Evolutionary conservation across 169 alveolate species (phyloP), one percentile per base, ranked within the genome.

Genomic region (Plasmodium gallinaceum): DNA sequence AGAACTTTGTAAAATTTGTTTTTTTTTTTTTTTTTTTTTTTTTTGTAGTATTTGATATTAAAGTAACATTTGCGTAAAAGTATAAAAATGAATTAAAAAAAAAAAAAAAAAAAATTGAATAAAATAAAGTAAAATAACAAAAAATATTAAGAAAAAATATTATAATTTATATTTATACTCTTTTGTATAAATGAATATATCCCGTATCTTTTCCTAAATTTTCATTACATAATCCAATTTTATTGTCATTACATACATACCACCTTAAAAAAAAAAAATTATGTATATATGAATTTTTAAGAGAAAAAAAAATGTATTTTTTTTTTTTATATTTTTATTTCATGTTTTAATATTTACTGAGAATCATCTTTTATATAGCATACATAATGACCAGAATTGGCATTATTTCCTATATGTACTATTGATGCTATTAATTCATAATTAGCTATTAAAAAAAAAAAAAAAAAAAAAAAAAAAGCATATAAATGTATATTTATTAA

Each of bases 361-460:
- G 93, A 71, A 74, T 90, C 92, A 78, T 92, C 83, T 74, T 94
- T 94, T 57, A 94, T 92, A 88, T 95, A 95, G 83, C 96, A 94
- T 32, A 96, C 95, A 83, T 96, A 96, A 88, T 96, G 98, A 8
- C 98, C 98, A 43, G 95, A 94, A 70, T 93, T 93, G 26, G 95
- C 96, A 90, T 95, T 96, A 62, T 91, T 92, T 62, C 98, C 98
- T 62, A 96, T 92, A 85, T 96, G 98, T 46, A 96, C 93, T 64
- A 96, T 90, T 68, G 95, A 95, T 43, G 95, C 97, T 54, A 89
- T 89, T 73, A 96, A 92, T 66, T 93, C 94, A 83, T 96, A 96
- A 48, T 45, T 69, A 9, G 96, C 96, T 73, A 57, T 58, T 65
- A 54, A 37, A 37, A 32, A 8, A 46, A 51, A 74, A 54, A 37